Evolutionary conservation across 768 basidiomycete species (phyloP), one percentile per base, ranked within the genome.

Genomic region (Boletus subparvulus): DNA sequence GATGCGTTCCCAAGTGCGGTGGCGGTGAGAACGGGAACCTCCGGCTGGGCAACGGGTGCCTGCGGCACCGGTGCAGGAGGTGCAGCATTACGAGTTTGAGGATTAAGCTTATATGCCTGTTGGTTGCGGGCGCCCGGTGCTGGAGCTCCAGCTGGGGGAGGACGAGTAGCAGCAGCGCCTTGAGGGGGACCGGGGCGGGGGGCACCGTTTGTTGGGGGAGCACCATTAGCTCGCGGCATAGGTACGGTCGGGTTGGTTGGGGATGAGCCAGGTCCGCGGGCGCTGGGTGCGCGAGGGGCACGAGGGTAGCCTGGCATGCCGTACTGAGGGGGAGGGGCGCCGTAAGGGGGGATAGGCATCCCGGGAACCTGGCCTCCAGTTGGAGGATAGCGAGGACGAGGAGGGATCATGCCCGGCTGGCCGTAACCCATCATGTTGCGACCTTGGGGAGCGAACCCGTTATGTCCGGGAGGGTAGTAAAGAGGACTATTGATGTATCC

Each of bases 321-420:
- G 65, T 90, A 93, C 71, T 87, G 88, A 51, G 88, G 89, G 59
- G 86, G 88, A 21, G 77, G 82, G 65, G 84, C 87, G 30, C 82
- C 83, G 62, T 92, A 92, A 33, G 88, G 84, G 30, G 88, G 82
- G 26, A 91, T 79, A 53, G 88, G 87, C 80, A 94, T 90, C 55
- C 89, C 89, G 52, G 84, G 78, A 65, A 86, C 83, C 70, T 84
- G 86, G 46, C 82, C 82, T 66, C 87, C 82, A 59, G 73, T 74
- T 60, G 90, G 89, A 44, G 84, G 81, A 73, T 90, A 92, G 65
- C 91, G 89, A 62, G 90, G 86, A 71, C 91, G 90, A 76, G 90
- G 90, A 63, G 91, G 90, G 76, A 92, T 83, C 83, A 92, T 90
- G 59, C 89, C 85, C 12, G 89, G 90, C 64, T 90, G 90, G 81